Base-by-base conservation (phyloP, 2,329 filamentous ascomycete species). In the Sporothrix curviconia region DNA sequence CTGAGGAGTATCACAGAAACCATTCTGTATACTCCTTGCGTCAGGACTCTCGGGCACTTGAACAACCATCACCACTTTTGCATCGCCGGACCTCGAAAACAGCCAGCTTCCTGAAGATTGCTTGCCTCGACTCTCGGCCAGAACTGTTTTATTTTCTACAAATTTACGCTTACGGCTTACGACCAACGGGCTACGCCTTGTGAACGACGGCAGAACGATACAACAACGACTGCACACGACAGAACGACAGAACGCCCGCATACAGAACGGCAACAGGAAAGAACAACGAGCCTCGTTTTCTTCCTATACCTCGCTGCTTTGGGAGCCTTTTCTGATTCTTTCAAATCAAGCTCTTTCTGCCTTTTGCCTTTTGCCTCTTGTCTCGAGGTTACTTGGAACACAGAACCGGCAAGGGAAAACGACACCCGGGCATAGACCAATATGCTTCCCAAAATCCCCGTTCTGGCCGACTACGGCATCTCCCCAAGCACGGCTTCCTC, bases 401-500 rank as follows among this genome's bases (percentile, higher is more conserved):
- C 52, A 61, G 59, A 56, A 44, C 54, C 32, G 34, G 9, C 52
- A 59, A 44, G 25, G 22, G 25, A 24, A 50, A 8, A 17, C 9
- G n/a, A 57, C 24, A 14, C 39, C 28, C 40, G 6, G n/a, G n/a
- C 39, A 37, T 9, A 12, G 39, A 44, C 49, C 11, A 28, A 46
- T 17, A 82, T 83, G 84, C 73, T 83, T 68, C 80, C 81, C 61
- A 77, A 82, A 46, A 74, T 88, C 59, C 85, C 85, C 25, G 68
- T 73, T 47, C 79, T 89, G 58, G 79, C 83, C 70, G 86, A 95
- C 72, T 95, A 95, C 74, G 89, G 87, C 73, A 83, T 91, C 71
- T 89, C 88, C 63, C 82, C 60, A 78, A 84, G 58, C 84, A 90
- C 74, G 94, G 94, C 67, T 99, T 99, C 75, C 82, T 99, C 55